These are phyloP conservation scores for Globisporangium orthogonon DNA, from an alignment of 352 stramenopile species.

Conservation along the genomic window DNA sequence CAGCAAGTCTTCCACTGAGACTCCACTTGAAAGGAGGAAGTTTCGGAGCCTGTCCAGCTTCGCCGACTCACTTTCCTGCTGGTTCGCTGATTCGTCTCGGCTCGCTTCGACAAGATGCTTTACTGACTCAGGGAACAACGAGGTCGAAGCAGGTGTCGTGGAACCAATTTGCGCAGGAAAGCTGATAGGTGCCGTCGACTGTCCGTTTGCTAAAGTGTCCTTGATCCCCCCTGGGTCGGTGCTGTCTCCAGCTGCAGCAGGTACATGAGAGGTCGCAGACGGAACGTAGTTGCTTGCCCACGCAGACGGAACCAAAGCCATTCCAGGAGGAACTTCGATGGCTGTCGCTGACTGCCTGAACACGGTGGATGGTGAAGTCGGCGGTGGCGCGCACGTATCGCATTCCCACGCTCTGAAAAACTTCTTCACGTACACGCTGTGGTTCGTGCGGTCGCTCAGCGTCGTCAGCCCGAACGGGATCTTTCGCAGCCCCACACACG, in stretches of 20 bases:
- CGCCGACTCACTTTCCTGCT: slow-evolving; percentile 9
- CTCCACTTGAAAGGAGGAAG: slow-evolving; percentile 47
- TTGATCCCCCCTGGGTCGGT: neutral
- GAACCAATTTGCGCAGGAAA: neutral
- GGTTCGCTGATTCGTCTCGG: neutral
- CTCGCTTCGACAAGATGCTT: neutral
- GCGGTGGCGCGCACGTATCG: slow-evolving; percentile 33
- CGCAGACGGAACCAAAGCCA: slow-evolving; percentile 36
- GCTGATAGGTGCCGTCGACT: neutral
- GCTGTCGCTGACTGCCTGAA: neutral
- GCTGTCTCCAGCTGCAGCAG: neutral
- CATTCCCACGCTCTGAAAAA: slow-evolving; percentile 80
- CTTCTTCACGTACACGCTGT: slow-evolving; percentile 75
- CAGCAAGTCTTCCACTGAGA: slow-evolving; percentile 72
- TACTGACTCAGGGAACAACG: neutral
- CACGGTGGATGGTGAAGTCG: neutral
- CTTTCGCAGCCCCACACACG: slow-evolving; percentile 65
- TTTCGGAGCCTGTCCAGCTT: slow-evolving; percentile 57
- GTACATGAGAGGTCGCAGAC: neutral
- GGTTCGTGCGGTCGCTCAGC: slow-evolving; percentile 74
- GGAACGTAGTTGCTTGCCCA: slow-evolving; percentile 21
- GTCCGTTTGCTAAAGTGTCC: neutral
- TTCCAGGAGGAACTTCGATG: slow-evolving; percentile 28
- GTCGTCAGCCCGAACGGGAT: slow-evolving; percentile 83
- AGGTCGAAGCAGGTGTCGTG: neutral